Evolutionary conservation across 805 yeast genomes (phyloP).

Genomic region (Candida hungchunana): DNA sequence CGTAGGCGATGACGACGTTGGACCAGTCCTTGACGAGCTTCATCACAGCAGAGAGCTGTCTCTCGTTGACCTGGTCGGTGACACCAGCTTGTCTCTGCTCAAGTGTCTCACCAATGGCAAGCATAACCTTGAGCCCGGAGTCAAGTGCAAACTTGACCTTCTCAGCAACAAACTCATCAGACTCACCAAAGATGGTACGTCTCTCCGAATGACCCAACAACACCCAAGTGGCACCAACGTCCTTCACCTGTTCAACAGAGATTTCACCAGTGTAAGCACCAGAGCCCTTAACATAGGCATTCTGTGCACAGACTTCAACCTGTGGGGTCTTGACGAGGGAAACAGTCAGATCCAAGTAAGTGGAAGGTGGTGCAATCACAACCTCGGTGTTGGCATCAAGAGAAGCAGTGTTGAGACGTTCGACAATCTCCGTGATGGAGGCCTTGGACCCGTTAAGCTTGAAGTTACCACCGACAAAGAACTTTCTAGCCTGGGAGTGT

Average conservation of each 20-base stretch:
- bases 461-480: slow-evolving; percentile 99
- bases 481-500: slow-evolving; percentile 87
- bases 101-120: slow-evolving; percentile 96
- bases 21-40: slow-evolving; percentile 84
- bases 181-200: slow-evolving; percentile 87
- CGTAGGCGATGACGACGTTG: slow-evolving; percentile 92
- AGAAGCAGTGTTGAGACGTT: slow-evolving; percentile 71
- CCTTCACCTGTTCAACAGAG: slow-evolving; percentile 83
- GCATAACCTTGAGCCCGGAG: slow-evolving; percentile 82
- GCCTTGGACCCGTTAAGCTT: slow-evolving; percentile 94
- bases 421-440: slow-evolving; percentile 80
- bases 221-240: slow-evolving; percentile 91
- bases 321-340: slow-evolving; percentile 62
- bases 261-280: slow-evolving; percentile 99
- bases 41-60: slow-evolving; percentile 87
- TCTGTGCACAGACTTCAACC: slow-evolving; percentile 86
- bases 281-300: slow-evolving; percentile 77
- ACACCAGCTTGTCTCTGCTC: slow-evolving; percentile 90
- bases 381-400: slow-evolving; percentile 82
- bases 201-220: slow-evolving; percentile 98
- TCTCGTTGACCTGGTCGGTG: slow-evolving; percentile 81
- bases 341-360: slow-evolving; percentile 79
- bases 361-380: slow-evolving; percentile 94
- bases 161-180: slow-evolving; percentile 86
- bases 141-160: slow-evolving; percentile 94